phyloP scores from a whole-genome alignment of 257 asterid species.

The Solanum phureja region DNA sequence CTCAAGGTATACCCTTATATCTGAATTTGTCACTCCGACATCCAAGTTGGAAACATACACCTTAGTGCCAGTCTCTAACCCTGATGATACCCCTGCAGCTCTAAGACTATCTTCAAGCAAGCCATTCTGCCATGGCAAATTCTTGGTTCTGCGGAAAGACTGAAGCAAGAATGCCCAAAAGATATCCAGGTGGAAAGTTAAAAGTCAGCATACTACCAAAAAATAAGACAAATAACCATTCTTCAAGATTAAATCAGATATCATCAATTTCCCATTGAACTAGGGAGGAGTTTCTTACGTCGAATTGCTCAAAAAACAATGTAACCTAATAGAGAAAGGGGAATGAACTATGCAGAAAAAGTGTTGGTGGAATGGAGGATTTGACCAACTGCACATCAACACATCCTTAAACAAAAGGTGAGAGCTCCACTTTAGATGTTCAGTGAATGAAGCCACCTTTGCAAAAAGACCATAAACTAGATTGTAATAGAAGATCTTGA shows the following conservation, averaged over 20 bases:
- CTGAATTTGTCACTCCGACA: constrained; percentile 50
- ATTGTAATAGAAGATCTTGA: constrained; percentile 27
- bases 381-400: constrained; percentile 48
- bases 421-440: constrained; percentile 56
- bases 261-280: constrained; percentile 41
- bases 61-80: constrained; percentile 42
- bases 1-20: constrained; percentile 58
- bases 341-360: constrained; percentile 4
- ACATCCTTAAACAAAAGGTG: constrained; percentile 44
- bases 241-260: constrained; percentile 45
- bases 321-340: constrained; percentile 36
- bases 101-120: constrained; percentile 59
- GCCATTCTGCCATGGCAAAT: constrained; percentile 63
- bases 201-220: constrained; percentile 38
- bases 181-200: constrained; percentile 31
- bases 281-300: constrained; percentile 22
- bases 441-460: constrained; percentile 53
- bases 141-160: constrained; percentile 59
- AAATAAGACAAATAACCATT: constrained; percentile 19
- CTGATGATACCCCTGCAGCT: constrained; percentile 66
- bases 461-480: constrained; percentile 50
- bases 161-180: constrained; percentile 58
- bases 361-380: constrained; percentile 17
- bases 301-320: constrained; percentile 39
- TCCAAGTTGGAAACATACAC: constrained; percentile 54